Conservation (phyloP, 179 eudicot genomes). For the Silene noctiflora region DNA sequence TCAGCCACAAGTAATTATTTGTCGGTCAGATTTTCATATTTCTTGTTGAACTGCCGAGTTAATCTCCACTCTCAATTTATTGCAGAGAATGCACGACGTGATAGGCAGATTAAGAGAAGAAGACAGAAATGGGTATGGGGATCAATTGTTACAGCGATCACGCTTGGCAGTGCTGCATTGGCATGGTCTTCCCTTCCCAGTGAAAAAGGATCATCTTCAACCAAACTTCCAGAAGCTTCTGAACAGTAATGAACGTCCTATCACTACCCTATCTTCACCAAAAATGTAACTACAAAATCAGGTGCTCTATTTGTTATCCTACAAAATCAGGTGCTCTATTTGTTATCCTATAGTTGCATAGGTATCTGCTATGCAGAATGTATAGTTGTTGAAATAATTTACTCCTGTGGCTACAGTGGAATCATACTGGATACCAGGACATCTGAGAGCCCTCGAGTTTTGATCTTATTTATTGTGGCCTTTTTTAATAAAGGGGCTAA, state of each 20-base stretch:
- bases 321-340: slow-evolving; percentile 23
- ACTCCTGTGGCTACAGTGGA: no score
- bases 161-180: slow-evolving; percentile 65
- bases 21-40: not conserved
- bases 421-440: no score
- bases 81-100: slow-evolving; percentile 63
- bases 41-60: not conserved
- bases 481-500: no score
- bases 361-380: slow-evolving; percentile 34
- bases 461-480: no score
- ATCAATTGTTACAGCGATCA: slow-evolving; percentile 58
- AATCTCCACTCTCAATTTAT: not conserved
- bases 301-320: slow-evolving; percentile 21
- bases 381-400: slow-evolving; percentile 33
- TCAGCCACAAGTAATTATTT: no score
- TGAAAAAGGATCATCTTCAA: slow-evolving; percentile 53
- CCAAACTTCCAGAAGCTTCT: slow-evolving; percentile 25
- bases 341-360: slow-evolving; percentile 23
- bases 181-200: slow-evolving; percentile 77
- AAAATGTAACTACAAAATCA: slow-evolving; percentile 23
- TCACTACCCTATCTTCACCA: slow-evolving; percentile 6
- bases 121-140: slow-evolving; percentile 82
- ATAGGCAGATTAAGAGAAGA: slow-evolving; percentile 70
- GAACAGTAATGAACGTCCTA: slow-evolving; percentile 34
- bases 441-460: no score